Base-by-base conservation (phyloP, 495 filamentous ascomycete genomes). In the Aspergillus homomorphus region DNA sequence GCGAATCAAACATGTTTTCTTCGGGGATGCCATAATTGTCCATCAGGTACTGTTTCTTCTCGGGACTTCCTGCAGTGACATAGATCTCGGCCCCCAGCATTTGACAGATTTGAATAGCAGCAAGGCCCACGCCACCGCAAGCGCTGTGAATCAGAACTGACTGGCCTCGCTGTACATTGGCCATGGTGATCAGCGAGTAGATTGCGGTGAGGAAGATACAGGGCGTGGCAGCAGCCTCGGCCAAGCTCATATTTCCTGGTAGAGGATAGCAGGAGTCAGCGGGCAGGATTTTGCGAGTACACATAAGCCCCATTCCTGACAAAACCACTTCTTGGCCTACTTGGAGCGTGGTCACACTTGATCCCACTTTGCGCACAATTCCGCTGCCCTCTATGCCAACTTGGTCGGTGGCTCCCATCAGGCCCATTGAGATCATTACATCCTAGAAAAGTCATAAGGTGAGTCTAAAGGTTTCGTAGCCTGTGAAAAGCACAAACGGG, bases 111-210 rank as follows among this genome's bases (percentile, higher is more conserved):
- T 69, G 67, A 59, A 88, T 84, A 9, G 84, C 80, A 15, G 85
- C 84, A 65, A 88, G 85, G 3, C 86, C 85, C 1, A 85, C 78
- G 20, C 79, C 80, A 30, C 84, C 83, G 12, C 83, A 77, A 22
- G 77, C 87, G 5, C 75, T 66, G 26, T 75, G 71, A 16, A 75
- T 72, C 10, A 75, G 59, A 19, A 75, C 46, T 4, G 38, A 54
- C 53, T 79, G 62, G 8, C 62, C 64, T 9, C 59, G 45, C 26
- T 55, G 51, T 3, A 78, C 65, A 3, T 60, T 59, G 2, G 67
- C 71, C 4, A 50, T 26, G 21, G 21, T 50, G 20, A 50, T 4
- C 12, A 50, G 21, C 22, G 46, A 50, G 12, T 50, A 50, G 1
- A 50, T 50, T 3, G 46, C 46, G 22, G 46, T 50, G 1, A 24